Base-by-base conservation (phyloP, 768 basidiomycete species). In the Collybia sordida region DNA sequence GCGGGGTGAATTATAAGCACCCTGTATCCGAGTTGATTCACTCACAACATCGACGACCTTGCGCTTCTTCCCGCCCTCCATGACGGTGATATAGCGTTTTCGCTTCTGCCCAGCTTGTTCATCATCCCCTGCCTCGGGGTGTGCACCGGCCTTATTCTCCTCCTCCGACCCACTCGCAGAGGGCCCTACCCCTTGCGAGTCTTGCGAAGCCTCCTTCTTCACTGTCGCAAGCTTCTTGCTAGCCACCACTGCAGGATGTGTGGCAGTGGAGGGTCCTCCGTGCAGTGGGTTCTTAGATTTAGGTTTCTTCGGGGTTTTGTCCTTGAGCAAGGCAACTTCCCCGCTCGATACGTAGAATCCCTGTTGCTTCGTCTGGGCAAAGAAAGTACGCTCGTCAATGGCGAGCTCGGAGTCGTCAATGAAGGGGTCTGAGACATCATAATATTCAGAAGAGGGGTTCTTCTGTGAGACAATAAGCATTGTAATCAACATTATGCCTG, bases 391-490 rank as follows among this genome's bases (percentile, higher is more conserved):
- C 63, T 95, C 85, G 71, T 98, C 95, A 40, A 95, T 72, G 21
- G 83, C 86, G 49, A 96, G 74, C 63, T 98, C 96, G 1, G 93
- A 92, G 69, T 99, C 97, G 75, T 99, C 97, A 62, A 99, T 97
- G 72, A 98, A 98, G 0, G 92, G 89, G 70, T 99, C 97, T 0
- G 77, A 72, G 17, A 86, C 75, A 71, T 99, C 96, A 74, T 99
- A 99, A 60, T 93, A 91, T 62, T 89, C 90, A 18, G 82, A 70
- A 0, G 75, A 73, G 1, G 67, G 64, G 49, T 74, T 79, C 62
- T 83, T 85, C 65, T 76, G 72, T 72, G 77, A 55, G 18, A 40
- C 27, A 40, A 59, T 54, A 48, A n/a, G 51, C 34, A 11, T 36
- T 17, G 28, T 35, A 11, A 31, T 41, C 2, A 7, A 24, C 21